Evolutionary conservation across 768 basidiomycete genomes (phyloP), one percentile per base, ranked within the genome.

Genomic region (Cystofilobasidium ferigula): DNA sequence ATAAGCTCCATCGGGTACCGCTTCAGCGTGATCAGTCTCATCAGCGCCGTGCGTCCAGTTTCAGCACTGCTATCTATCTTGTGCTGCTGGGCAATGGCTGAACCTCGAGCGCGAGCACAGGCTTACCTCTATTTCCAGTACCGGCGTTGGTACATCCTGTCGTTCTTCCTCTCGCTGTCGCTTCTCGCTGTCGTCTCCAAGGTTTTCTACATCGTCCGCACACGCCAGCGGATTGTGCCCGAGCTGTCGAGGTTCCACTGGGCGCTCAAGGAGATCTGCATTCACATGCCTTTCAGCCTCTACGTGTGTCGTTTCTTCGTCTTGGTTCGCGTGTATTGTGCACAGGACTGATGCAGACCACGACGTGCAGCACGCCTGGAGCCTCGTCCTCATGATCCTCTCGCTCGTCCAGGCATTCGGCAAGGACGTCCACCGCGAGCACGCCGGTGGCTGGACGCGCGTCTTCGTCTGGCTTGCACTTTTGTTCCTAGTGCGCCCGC

Each of bases 1-100:
- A 80, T 97, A 66, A 89, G 95, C 71, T 88, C 86, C 57, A 82
- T 99, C 69, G 82, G 84, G 34, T 99, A 92, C 90, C 82, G 91
- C 58, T 89, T 98, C 78, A 86, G 89, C 12, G 80, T 97, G 63
- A 83, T 98, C 61, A 89, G 82, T 51, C 71, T 94, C 59, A 81
- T 97, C 70, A 97, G 93, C 76, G 81, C 88, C 64, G 82, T 92
- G 18, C 48, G 64, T 61, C 36, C 3, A 18, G 38, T 12, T 20
- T 51, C n/a, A n/a, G 28, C 30, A 18, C 47, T 38, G 10, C 35
- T 34, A 10, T 36, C 20, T 14, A 16, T 30, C 36, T 5, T 12
- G 16, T 32, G 20, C 53, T 57, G 10, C 57, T 36, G 22, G 14
- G 30, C 30, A 14, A 14, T 26, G 30, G 28, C 56, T 36, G 3